Evolutionary conservation across 768 basidiomycete genomes (phyloP), one percentile per base, ranked within the genome.

Genomic region (Pleurotus sapidus): DNA sequence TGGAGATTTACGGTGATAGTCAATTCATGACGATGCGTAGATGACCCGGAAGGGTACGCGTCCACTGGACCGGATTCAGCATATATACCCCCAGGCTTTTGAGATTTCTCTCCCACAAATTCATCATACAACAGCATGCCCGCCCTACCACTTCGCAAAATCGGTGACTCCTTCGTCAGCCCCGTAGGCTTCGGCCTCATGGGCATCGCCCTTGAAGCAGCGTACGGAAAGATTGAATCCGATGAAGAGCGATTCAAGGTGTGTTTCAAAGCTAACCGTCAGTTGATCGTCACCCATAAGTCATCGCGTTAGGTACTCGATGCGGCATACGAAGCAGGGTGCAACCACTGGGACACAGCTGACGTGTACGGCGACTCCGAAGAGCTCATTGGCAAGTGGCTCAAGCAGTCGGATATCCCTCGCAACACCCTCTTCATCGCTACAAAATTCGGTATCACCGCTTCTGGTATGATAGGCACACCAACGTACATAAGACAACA

Each of bases 211-310:
- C 68, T 65, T 0, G 72, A 45, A 45, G n/a, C n/a, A 23, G 42
- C 42, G 1, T 45, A 45, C 20, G 84, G 84, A 14, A 57, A 64
- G 2, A 64, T 66, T 0, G 70, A 70, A 8, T 59, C 74, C 3
- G 85, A 88, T 57, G 83, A 87, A 59, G 82, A 86, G 54, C 74
- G 83, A 1, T 76, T 88, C 61, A 80, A 82, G 77, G 84, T 84
- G 48, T n/a, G 64, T 34, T 11, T 27, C 20, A 30, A 18, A 49
- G 37, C 46, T 7, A 11, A n/a, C 14, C 15, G 5, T 9, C 30
- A 11, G 17, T 1, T 6, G 54, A 7, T 20, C n/a, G 1, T 12
- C 39, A 43, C 14, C 48, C 18, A 18, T 27, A 30, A 23, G 15
- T 43, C 30, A 1, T 14, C n/a, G 6, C 17, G 25, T 1, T 55